Conservation (phyloP, 768 basidiomycete species). For the Melanogaster broomeanus region DNA sequence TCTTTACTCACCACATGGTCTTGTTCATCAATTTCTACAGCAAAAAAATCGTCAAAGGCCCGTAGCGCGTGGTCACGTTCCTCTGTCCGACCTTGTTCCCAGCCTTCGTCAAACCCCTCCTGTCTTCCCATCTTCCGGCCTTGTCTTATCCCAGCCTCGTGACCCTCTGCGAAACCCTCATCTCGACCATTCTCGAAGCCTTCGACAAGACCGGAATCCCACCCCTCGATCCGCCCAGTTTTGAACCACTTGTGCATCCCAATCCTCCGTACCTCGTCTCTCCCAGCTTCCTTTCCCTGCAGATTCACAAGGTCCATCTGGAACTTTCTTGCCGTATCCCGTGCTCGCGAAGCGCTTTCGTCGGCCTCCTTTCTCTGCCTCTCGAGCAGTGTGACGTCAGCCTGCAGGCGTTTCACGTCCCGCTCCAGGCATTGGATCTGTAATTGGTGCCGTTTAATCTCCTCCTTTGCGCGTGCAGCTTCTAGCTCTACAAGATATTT, state of each 20-base stretch:
- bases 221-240: constrained; percentile 46
- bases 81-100: constrained; percentile 42
- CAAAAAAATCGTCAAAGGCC: constrained; percentile 59
- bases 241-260: constrained; percentile 47
- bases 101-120: constrained; percentile 37
- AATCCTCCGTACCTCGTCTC: constrained; percentile 43
- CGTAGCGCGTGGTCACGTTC: constrained; percentile 55
- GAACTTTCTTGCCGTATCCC: constrained; percentile 44
- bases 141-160: constrained; percentile 34
- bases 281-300: constrained; percentile 44
- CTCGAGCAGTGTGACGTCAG: constrained; percentile 35
- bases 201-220: constrained; percentile 45
- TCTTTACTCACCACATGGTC: constrained; percentile 26
- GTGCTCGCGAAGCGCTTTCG: constrained; percentile 42
- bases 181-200: constrained; percentile 48
- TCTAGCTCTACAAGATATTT: constrained; percentile 42
- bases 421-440: constrained; percentile 49
- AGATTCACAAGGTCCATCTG: constrained; percentile 45
- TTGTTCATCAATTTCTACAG: constrained; percentile 40
- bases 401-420: constrained; percentile 40
- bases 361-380: constrained; percentile 42
- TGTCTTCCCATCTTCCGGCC: constrained; percentile 33
- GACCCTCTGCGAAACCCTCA: constrained; percentile 41
- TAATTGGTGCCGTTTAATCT: constrained; percentile 47
- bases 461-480: constrained; percentile 43